phyloP scores from a whole-genome alignment of 176 grass and related monocot genomes.

The Chrysopogon serrulatus region DNA sequence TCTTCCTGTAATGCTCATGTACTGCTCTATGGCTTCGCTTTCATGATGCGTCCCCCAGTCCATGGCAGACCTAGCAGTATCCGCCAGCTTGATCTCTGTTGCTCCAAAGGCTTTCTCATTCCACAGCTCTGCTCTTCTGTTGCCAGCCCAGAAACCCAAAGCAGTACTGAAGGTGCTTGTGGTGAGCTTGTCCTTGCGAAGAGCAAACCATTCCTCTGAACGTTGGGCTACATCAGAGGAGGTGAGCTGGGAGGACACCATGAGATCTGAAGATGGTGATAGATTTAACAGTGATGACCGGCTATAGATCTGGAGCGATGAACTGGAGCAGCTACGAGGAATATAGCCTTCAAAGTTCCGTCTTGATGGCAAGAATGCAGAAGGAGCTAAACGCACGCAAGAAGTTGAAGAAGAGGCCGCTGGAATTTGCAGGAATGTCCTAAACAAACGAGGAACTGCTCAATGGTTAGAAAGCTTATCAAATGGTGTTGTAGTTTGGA shows the following conservation, averaged over 20 bases:
- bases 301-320: constrained; percentile 42
- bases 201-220: constrained; percentile 96
- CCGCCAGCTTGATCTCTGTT: constrained; percentile 48
- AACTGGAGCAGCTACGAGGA: constrained; percentile 58
- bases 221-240: constrained; percentile 66
- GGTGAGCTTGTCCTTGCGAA: constrained; percentile 96
- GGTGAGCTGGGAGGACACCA: constrained; percentile 47
- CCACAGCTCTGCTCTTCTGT: constrained; percentile 80
- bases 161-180: constrained; percentile 96
- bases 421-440: constrained; percentile 35
- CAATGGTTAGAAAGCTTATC: constrained; percentile 44
- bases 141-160: constrained; percentile 85
- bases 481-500: constrained; percentile 3
- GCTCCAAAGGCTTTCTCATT: constrained; percentile 77
- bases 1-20: constrained; percentile 75
- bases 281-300: constrained; percentile 37
- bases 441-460: constrained; percentile 57
- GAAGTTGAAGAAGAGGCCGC: constrained; percentile 20
- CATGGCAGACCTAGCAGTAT: constrained; percentile 74
- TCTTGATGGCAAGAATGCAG: constrained; percentile 49
- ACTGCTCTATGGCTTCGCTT: constrained; percentile 64
- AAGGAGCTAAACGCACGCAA: constrained; percentile 7
- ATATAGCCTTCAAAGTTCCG: constrained; percentile 72
- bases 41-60: constrained; percentile 85
- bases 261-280: constrained; percentile 40